phyloP scores from a whole-genome alignment of 306 rosid species.

The Urtica urens region DNA sequence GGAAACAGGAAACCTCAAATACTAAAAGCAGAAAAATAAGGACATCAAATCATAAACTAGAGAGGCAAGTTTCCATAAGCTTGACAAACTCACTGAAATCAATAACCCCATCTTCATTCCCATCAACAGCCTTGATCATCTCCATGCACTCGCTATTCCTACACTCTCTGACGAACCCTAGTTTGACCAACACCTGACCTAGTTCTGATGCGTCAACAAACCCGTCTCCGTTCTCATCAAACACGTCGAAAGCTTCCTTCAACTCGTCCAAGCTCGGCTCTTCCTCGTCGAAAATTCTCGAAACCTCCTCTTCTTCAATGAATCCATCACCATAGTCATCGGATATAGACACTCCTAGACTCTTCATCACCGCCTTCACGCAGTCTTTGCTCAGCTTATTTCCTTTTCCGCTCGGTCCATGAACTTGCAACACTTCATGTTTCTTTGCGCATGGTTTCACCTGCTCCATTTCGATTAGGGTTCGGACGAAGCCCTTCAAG shows the following conservation, averaged over 20 bases:
- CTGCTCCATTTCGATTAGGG: background rate
- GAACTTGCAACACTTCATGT: background rate
- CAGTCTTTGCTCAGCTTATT: conserved; percentile 25
- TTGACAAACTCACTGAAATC: conserved; percentile 31
- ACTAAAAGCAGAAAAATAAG: background rate
- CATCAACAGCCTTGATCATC: conserved; percentile 32
- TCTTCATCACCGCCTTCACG: conserved; percentile 21
- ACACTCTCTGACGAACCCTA: conserved; percentile 23
- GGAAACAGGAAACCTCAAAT: background rate
- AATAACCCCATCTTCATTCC: conserved; percentile 32
- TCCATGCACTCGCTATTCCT: conserved; percentile 15
- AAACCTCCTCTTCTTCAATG: conserved; percentile 18
- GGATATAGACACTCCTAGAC: conserved; percentile 16
- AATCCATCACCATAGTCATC: background rate
- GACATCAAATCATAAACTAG: background rate
- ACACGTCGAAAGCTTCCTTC: conserved; percentile 38
- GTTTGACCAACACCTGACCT: conserved; percentile 16
- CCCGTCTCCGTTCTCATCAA: conserved; percentile 42
- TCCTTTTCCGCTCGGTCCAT: background rate
- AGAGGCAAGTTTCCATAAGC: conserved; percentile 22
- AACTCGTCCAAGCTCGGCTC: conserved; percentile 34
- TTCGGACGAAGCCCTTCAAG: conserved; percentile 2
- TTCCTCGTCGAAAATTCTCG: conserved; percentile 19
- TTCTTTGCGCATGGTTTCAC: background rate
- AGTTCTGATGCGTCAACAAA: conserved; percentile 34